Conservation (phyloP, 352 stramenopile species). For the Phytophthora sp. region DNA sequence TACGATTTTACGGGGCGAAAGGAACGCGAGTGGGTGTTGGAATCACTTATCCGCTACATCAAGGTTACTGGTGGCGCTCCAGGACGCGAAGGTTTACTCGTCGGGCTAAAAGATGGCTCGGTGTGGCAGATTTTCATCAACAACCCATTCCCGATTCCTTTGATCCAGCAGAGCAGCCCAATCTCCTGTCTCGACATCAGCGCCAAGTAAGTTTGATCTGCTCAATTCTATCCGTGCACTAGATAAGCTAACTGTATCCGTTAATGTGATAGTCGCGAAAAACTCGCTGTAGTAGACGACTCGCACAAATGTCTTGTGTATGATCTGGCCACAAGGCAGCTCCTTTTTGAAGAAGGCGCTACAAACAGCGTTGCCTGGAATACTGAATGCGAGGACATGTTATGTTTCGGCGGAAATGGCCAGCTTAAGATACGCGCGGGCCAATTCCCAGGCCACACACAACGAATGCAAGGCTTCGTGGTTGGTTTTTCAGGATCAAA, state of each 20-base stretch:
- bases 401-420: slow-evolving; percentile 91
- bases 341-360: slow-evolving; percentile 87
- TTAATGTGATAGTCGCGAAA: slow-evolving; percentile 59
- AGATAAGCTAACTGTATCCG: not conserved
- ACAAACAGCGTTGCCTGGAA: slow-evolving; percentile 95
- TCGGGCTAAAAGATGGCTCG: slow-evolving; percentile 92
- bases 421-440: slow-evolving; percentile 93
- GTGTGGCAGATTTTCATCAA: slow-evolving; percentile 95
- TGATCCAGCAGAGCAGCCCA: slow-evolving; percentile 86
- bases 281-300: slow-evolving; percentile 92
- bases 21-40: slow-evolving; percentile 88
- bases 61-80: slow-evolving; percentile 92
- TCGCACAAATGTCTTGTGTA: slow-evolving; percentile 91
- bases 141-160: slow-evolving; percentile 94
- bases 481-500: slow-evolving; percentile 93
- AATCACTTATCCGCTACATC: slow-evolving; percentile 91
- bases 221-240: not conserved
- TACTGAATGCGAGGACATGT: slow-evolving; percentile 93
- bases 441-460: slow-evolving; percentile 86
- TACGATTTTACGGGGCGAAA: slow-evolving; percentile 91
- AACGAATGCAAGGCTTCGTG: slow-evolving; percentile 93
- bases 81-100: slow-evolving; percentile 89
- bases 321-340: slow-evolving; percentile 90
- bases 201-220: slow-evolving; percentile 63
- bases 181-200: slow-evolving; percentile 93